These are phyloP conservation scores for Phlebiopsis gigantea DNA, from an alignment of 768 basidiomycete genomes.

Conservation along the genomic window DNA sequence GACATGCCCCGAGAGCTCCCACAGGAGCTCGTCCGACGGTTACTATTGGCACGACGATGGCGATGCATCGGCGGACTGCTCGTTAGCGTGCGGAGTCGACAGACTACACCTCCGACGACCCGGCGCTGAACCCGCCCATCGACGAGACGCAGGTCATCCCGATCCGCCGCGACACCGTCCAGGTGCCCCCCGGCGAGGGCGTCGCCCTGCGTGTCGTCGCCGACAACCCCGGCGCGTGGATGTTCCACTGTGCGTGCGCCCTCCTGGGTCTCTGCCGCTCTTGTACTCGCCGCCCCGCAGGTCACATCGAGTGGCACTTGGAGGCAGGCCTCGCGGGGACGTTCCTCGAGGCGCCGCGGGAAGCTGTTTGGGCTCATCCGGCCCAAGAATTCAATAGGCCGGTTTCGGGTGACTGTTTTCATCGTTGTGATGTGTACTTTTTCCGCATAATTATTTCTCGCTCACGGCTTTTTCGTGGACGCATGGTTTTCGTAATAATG, in stretches of 20 bases:
- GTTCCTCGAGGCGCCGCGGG: slow-evolving; percentile 73
- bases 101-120: slow-evolving; percentile 71
- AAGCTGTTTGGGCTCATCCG: slow-evolving; percentile 36
- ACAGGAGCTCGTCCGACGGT: too few relatives aligned
- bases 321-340: slow-evolving; percentile 80
- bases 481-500: background rate
- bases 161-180: slow-evolving; percentile 85
- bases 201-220: slow-evolving; percentile 76
- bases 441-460: background rate
- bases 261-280: background rate
- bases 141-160: slow-evolving; percentile 80
- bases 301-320: slow-evolving; percentile 86
- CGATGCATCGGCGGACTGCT: too few relatives aligned
- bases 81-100: too few relatives aligned
- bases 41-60: too few relatives aligned
- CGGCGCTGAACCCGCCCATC: slow-evolving; percentile 73
- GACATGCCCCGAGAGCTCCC: too few relatives aligned
- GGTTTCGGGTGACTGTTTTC: background rate
- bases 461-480: background rate
- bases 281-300: slow-evolving; percentile 29
- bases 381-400: slow-evolving; percentile 8
- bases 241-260: slow-evolving; percentile 67
- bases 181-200: slow-evolving; percentile 61
- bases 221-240: slow-evolving; percentile 91
- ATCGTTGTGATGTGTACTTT: background rate